Conservation (phyloP, 495 filamentous ascomycete species). For the Neurospora tetraspora region DNA sequence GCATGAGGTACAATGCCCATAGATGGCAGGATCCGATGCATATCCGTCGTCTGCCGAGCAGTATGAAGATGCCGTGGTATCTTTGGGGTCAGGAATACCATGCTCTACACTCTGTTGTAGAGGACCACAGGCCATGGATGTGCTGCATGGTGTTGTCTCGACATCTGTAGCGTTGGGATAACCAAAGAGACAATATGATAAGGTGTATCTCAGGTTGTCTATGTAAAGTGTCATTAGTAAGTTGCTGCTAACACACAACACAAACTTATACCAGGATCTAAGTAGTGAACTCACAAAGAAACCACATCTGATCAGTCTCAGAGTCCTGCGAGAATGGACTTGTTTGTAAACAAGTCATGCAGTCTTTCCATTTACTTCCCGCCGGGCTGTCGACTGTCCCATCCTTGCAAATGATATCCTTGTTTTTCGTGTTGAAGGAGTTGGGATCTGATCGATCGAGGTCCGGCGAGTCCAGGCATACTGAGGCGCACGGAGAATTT, state of each 20-base stretch:
- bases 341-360: constrained; percentile 41
- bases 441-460: constrained; percentile 34
- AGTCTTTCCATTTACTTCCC: constrained; percentile 37
- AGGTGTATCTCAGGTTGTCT: constrained; percentile 39
- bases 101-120: constrained; percentile 22
- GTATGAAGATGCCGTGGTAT: constrained; percentile 27
- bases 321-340: constrained; percentile 32
- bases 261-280: background rate
- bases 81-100: constrained; percentile 21
- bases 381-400: constrained; percentile 12
- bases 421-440: constrained; percentile 31
- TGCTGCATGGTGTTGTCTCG: constrained; percentile 31
- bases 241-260: background rate
- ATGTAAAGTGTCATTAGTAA: background rate
- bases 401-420: constrained; percentile 40
- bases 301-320: constrained; percentile 43
- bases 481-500: constrained; percentile 39
- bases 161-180: constrained; percentile 33
- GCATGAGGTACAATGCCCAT: constrained; percentile 28
- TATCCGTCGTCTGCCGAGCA: constrained; percentile 23
- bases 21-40: constrained; percentile 14
- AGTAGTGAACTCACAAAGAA: constrained; percentile 33
- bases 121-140: constrained; percentile 29
- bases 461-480: constrained; percentile 30
- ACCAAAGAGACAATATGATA: constrained; percentile 35